Evolutionary conservation across 768 basidiomycete genomes (phyloP), one percentile per base, ranked within the genome.

Genomic region (Serendipita indica): DNA sequence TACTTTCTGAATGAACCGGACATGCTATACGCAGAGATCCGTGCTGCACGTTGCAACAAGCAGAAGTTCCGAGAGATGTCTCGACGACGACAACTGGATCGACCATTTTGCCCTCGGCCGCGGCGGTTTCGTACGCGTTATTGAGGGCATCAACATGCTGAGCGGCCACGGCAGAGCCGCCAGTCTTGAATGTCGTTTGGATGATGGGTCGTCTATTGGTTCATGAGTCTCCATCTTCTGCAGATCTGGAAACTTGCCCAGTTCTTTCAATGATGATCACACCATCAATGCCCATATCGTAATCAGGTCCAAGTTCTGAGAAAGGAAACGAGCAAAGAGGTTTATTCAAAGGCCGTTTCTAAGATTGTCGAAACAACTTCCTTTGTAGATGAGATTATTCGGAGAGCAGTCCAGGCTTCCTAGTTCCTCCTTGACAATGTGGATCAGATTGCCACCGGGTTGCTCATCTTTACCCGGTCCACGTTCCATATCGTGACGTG

Each of bases 131-230:
- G 20, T 84, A 71, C 1, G 87, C 84, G 58, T 76, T 80, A 69
- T 86, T 92, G 62, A 87, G 74, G 1, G 89, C 81, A 68, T 92
- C 89, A 63, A 93, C 83, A 67, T 92, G 89, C 1, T 92, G 72
- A 5, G 91, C 74, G 1, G 92, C 84, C 69, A 90, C 91, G 0
- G 84, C 70, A 10, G 84, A 77, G 7, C 16, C 30, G 41, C 80
- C 82, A 16, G 82, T 82, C 58, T 86, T 82, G 71, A 93, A 96
- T 37, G 86, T 86, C 30, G 91, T 91, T 71, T 91, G 88, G 63
- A 93, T 87, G 63, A 96, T 86, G 25, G 91, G 82, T 45, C 80
- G 70, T 30, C 72, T 74, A 39, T 22, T 18, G 35, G 13, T 39
- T 34, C 46, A 28, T 33, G 39, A 7, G 43, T 33, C 34, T 22